These are phyloP conservation scores for Podospora anserina DNA, from an alignment of 495 filamentous ascomycete species.

Conservation along the genomic window DNA sequence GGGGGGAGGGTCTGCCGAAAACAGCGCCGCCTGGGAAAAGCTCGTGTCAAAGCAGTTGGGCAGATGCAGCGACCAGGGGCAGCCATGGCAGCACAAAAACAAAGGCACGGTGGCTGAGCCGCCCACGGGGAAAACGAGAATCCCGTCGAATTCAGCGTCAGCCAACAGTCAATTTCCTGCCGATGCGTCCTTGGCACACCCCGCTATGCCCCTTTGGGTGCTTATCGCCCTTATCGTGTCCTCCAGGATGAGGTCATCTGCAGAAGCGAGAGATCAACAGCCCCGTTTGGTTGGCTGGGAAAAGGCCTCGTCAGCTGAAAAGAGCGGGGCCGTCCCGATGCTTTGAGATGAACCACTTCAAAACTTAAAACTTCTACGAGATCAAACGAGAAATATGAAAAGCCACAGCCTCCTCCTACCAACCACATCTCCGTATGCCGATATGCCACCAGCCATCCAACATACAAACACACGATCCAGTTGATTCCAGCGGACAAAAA, in stretches of 20 bases:
- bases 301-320: conserved; percentile 5
- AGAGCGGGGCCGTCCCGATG: background rate
- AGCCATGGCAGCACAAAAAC: no score
- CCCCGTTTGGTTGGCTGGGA: background rate
- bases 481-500: no score
- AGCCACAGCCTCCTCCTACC: background rate
- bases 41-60: conserved; percentile 1
- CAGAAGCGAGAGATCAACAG: background rate
- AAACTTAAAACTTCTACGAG: background rate
- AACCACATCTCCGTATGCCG: background rate
- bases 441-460: no score
- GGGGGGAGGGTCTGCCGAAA: conserved; percentile 4
- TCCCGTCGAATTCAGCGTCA: background rate
- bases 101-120: background rate
- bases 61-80: conserved; percentile 2
- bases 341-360: background rate
- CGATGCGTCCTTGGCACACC: background rate
- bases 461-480: no score
- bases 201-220: background rate
- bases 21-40: background rate
- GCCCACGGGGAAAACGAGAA: background rate
- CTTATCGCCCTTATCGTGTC: background rate
- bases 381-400: background rate
- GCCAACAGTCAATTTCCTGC: conserved; percentile 3
- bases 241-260: conserved; percentile 10